Evolutionary conservation across 345 rosid genomes (phyloP).

Genomic region (Mallotus nudiflorus): DNA sequence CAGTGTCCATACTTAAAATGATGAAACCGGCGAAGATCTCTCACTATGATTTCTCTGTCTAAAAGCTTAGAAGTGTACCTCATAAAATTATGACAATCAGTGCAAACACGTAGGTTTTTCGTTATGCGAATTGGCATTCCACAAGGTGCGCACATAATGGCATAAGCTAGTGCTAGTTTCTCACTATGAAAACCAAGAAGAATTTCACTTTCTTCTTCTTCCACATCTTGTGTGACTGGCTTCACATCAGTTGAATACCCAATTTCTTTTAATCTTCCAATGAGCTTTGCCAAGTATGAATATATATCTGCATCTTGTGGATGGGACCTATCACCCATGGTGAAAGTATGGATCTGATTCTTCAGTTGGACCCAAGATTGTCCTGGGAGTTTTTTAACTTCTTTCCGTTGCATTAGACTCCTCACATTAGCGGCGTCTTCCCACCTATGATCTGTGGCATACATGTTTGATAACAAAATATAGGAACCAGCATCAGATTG

Average conservation of each 20-base stretch:
- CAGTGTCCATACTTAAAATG: conserved; percentile 39
- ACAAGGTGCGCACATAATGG: conserved; percentile 28
- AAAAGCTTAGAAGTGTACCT: conserved; percentile 39
- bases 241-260: conserved; percentile 34
- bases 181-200: conserved; percentile 44
- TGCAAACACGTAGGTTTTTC: conserved; percentile 43
- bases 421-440: conserved; percentile 42
- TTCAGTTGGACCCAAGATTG: conserved; percentile 57
- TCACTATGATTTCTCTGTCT: conserved; percentile 36
- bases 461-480: conserved; percentile 42
- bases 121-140: conserved; percentile 33
- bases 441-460: conserved; percentile 40
- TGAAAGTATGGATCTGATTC: conserved; percentile 34
- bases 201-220: conserved; percentile 42
- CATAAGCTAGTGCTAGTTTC: conserved; percentile 44
- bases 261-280: conserved; percentile 35
- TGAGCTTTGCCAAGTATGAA: conserved; percentile 35
- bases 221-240: conserved; percentile 41
- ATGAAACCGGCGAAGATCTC: conserved; percentile 45
- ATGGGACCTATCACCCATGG: conserved; percentile 41
- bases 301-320: conserved; percentile 27
- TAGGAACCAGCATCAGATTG: conserved; percentile 48
- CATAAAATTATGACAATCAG: conserved; percentile 45
- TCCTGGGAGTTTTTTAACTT: conserved; percentile 46
- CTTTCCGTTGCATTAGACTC: conserved; percentile 38